Conservation (phyloP, 352 stramenopile species). For the Globisporangium takayamanum region DNA sequence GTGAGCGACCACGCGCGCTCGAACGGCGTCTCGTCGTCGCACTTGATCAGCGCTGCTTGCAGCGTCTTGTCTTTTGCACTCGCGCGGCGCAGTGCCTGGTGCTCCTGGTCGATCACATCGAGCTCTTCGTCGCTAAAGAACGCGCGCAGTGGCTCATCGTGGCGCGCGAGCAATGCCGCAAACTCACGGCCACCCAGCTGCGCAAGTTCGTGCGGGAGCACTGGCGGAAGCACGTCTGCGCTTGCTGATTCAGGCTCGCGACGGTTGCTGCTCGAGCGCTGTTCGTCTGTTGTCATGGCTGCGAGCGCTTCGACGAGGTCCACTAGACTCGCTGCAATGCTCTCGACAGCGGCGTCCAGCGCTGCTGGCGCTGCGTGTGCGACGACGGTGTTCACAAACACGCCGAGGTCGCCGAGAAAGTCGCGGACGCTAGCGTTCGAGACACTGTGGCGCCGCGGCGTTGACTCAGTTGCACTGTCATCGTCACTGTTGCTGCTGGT, state of each 20-base stretch:
- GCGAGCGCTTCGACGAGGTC: slow-evolving; percentile 22
- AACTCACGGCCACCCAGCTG: slow-evolving; percentile 47
- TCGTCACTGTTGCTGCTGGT: neutral
- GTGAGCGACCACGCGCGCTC: slow-evolving; percentile 32
- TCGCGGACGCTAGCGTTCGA: slow-evolving; percentile 26
- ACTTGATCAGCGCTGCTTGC: slow-evolving; percentile 10
- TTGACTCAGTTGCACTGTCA: slow-evolving; percentile 9
- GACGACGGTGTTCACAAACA: slow-evolving; percentile 30
- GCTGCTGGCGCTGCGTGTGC: slow-evolving; percentile 13
- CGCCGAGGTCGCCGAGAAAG: slow-evolving; percentile 38
- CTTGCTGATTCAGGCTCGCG: neutral
- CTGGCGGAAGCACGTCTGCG: slow-evolving; percentile 20
- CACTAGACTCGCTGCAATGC: slow-evolving; percentile 18
- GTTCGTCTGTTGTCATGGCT: slow-evolving; percentile 11
- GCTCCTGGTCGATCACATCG: slow-evolving; percentile 30
- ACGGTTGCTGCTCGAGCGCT: neutral
- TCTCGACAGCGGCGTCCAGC: slow-evolving; percentile 25
- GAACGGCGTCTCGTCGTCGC: slow-evolving; percentile 27
- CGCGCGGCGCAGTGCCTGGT: slow-evolving; percentile 23
- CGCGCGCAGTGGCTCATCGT: slow-evolving; percentile 19
- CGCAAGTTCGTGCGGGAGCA: slow-evolving; percentile 42
- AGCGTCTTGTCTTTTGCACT: slow-evolving; percentile 23
- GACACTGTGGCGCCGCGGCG: slow-evolving; percentile 23
- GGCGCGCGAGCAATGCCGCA: slow-evolving; percentile 25
- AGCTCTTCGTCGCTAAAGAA: slow-evolving; percentile 27